Conservation (phyloP, 192 early-diverging fungal species). For the Backusella liffmaniae region DNA sequence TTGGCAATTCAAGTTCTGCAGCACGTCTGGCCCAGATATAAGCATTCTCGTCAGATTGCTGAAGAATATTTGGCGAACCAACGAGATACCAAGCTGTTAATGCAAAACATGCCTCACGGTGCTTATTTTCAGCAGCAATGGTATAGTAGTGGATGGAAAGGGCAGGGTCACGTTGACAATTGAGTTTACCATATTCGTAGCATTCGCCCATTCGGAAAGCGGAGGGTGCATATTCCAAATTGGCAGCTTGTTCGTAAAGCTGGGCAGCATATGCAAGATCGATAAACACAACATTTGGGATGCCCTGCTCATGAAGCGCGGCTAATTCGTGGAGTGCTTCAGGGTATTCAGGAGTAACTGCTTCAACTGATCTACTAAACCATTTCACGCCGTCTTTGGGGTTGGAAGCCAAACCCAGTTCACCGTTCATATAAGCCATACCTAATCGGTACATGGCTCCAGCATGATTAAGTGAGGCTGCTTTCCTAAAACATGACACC, state of each 20-base stretch:
- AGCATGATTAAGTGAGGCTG: constrained; percentile 63
- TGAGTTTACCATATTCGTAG: constrained; percentile 59
- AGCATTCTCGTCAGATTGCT: constrained; percentile 47
- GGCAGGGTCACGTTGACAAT: constrained; percentile 46
- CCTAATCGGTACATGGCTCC: constrained; percentile 67
- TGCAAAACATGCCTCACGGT: constrained; percentile 59
- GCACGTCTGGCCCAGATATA: constrained; percentile 56
- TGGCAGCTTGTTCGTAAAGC: constrained; percentile 57
- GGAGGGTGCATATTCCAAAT: constrained; percentile 61
- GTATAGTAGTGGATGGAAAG: constrained; percentile 58
- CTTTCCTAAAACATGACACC: constrained; percentile 43
- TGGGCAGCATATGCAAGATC: constrained; percentile 60
- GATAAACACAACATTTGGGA: constrained; percentile 55
- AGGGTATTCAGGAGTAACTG: constrained; percentile 54
- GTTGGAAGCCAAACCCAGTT: constrained; percentile 50
- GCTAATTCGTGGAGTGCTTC: constrained; percentile 59
- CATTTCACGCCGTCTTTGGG: constrained; percentile 59
- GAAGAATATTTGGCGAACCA: constrained; percentile 45
- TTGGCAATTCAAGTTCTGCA: constrained; percentile 51
- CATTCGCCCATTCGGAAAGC: constrained; percentile 56
- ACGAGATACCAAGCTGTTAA: constrained; percentile 64
- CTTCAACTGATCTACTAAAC: constrained; percentile 56
- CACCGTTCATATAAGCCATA: constrained; percentile 57
- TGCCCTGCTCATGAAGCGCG: constrained; percentile 50
- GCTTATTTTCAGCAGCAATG: constrained; percentile 54